Evolutionary conservation across 148 eudicot genomes (phyloP).

Genomic region (Gaultheria prostrata): DNA sequence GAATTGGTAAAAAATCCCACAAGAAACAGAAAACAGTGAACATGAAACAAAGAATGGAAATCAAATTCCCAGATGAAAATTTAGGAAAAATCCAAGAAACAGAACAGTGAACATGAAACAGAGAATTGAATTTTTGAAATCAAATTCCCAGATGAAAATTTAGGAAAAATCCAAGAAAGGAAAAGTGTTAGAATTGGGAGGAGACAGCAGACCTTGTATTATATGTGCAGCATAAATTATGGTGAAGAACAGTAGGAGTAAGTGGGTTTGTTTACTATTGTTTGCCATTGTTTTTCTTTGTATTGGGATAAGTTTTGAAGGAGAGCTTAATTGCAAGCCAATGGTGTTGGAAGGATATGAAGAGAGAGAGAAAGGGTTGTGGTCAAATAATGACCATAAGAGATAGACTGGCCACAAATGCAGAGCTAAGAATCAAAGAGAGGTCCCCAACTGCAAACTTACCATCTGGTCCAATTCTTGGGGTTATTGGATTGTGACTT

Average conservation of each 20-base stretch:
- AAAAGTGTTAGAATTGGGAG: neutral
- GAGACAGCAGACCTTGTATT: constrained; percentile 29
- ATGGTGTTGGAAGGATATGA: neutral
- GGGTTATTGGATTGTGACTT: neutral
- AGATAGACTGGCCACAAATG: constrained; percentile 17
- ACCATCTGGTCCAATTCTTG: constrained; percentile 10
- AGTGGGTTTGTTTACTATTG: constrained; percentile 10
- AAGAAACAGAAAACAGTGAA: neutral
- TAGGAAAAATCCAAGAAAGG: neutral
- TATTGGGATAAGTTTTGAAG: constrained; percentile 19
- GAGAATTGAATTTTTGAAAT: neutral
- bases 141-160: neutral
- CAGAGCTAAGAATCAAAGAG: constrained; percentile 13
- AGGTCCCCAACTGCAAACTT: constrained; percentile 27
- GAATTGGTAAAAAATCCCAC: neutral
- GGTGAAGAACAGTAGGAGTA: constrained; percentile 28
- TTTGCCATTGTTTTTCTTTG: constrained; percentile 23
- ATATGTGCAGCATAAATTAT: constrained; percentile 23
- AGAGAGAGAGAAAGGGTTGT: neutral
- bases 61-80: neutral
- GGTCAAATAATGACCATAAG: constrained; percentile 29
- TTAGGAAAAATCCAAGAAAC: neutral
- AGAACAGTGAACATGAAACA: neutral
- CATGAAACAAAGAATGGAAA: neutral
- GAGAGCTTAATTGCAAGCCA: neutral